Percentiles rank a stretch among this genome's conserved stretches.
phyloP scores from a whole-genome alignment of 2,329 filamentous ascomycete species.

The Phyllachora maydis region DNA sequence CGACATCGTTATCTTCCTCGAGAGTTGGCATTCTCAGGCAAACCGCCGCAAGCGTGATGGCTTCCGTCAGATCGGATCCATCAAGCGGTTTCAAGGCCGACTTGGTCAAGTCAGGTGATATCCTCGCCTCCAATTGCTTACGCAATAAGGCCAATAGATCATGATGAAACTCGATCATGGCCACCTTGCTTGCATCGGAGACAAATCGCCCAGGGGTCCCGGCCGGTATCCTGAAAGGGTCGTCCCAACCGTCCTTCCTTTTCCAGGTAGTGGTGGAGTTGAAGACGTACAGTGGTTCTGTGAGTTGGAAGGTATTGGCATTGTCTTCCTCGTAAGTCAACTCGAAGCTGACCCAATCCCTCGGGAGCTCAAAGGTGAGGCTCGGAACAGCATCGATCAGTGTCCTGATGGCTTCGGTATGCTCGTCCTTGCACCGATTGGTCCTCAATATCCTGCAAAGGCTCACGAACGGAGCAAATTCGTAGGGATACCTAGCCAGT shows the following conservation, averaged over 20 bases:
- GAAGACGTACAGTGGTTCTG: constrained; percentile 43
- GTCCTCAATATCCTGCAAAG: constrained; percentile 46
- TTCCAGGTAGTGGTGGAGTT: constrained; percentile 21
- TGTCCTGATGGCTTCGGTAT: constrained; percentile 28
- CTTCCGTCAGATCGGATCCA: too few relatives aligned
- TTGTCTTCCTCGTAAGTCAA: constrained; percentile 74
- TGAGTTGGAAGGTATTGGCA: constrained; percentile 54
- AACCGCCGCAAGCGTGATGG: too few relatives aligned
- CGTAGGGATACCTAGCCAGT: constrained; percentile 64
- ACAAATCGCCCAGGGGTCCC: constrained; percentile 54
- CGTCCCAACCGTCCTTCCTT: constrained; percentile 21
- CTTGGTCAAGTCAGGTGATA: constrained; percentile 35
- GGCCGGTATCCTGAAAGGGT: constrained; percentile 36
- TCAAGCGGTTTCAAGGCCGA: too few relatives aligned
- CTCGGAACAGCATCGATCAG: constrained; percentile 48
- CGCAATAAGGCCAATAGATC: constrained; percentile 66
- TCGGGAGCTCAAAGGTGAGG: constrained; percentile 60
- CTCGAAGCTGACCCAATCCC: constrained; percentile 52
- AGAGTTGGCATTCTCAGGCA: too few relatives aligned
- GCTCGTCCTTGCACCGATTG: constrained; percentile 16
- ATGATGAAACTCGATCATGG: constrained; percentile 59
- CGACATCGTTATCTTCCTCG: too few relatives aligned
- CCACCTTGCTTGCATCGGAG: constrained; percentile 55
- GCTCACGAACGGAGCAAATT: constrained; percentile 58
- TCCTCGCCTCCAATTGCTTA: constrained; percentile 48